Evolutionary conservation across 148 eudicot genomes (phyloP).

Genomic region (Talinum fruticosum): DNA sequence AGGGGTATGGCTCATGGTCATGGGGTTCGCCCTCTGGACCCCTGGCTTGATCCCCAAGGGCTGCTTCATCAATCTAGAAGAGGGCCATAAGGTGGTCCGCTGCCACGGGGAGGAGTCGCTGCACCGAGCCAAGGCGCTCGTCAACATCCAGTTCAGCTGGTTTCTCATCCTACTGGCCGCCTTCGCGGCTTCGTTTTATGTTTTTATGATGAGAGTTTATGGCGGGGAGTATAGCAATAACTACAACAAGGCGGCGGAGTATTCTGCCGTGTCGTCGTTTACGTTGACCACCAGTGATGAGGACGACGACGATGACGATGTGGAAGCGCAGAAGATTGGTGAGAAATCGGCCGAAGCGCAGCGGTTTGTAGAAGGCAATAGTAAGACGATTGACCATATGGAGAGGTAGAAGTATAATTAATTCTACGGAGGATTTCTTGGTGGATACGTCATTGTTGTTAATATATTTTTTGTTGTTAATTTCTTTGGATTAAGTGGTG

Average conservation of each 20-base stretch:
- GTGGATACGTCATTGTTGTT: neutral
- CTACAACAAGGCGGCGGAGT: slow-evolving; percentile 17
- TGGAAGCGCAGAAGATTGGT: slow-evolving; percentile 49
- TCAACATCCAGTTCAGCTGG: slow-evolving; percentile 74
- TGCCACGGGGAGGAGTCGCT: slow-evolving; percentile 50
- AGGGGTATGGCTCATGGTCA: slow-evolving; percentile 77
- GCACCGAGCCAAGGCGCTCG: slow-evolving; percentile 69
- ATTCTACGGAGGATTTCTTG: neutral
- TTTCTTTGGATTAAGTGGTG: neutral
- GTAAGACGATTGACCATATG: slow-evolving; percentile 40
- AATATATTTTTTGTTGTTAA: neutral
- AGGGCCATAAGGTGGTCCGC: slow-evolving; percentile 60
- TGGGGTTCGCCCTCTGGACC: slow-evolving; percentile 81
- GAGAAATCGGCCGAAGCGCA: slow-evolving; percentile 19
- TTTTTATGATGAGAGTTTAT: slow-evolving; percentile 35
- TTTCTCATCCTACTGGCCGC: slow-evolving; percentile 44
- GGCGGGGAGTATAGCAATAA: neutral
- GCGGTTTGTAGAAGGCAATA: slow-evolving; percentile 42
- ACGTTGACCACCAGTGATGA: slow-evolving; percentile 27
- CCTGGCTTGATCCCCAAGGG: slow-evolving; percentile 61
- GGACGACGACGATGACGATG: slow-evolving; percentile 42
- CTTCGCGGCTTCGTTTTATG: slow-evolving; percentile 43
- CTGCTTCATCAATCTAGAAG: slow-evolving; percentile 58
- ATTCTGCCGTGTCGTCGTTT: slow-evolving; percentile 21
- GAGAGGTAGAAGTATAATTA: slow-evolving; percentile 40